Evolutionary conservation across 345 rosid genomes (phyloP).

Genomic region (Atalantia buxifolia): DNA sequence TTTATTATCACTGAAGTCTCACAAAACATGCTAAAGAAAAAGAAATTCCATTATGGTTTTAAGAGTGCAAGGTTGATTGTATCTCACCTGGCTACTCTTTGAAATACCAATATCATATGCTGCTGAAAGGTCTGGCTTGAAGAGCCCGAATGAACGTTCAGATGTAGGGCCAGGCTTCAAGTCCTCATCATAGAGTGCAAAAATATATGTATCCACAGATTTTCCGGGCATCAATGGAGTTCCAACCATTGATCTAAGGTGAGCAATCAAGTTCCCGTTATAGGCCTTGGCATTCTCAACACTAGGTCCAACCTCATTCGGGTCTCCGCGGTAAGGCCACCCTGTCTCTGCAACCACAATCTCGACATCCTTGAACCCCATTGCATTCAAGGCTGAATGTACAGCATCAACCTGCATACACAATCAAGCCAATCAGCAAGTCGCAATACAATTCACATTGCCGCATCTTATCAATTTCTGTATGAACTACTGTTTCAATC

Average conservation of each 20-base stretch:
- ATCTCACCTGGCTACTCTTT: constrained; percentile 67
- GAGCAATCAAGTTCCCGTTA: constrained; percentile 81
- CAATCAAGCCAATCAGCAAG: not conserved
- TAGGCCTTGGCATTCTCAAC: constrained; percentile 88
- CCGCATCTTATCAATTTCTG: not conserved
- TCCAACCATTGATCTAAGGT: constrained; percentile 73
- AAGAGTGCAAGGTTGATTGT: not conserved
- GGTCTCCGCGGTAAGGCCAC: constrained; percentile 79
- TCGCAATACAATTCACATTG: not conserved
- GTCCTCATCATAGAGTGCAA: constrained; percentile 87
- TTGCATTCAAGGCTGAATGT: constrained; percentile 67
- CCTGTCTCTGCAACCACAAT: constrained; percentile 93
- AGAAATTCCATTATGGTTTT: not conserved
- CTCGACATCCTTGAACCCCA: constrained; percentile 74
- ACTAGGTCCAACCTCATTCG: constrained; percentile 71
- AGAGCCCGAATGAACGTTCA: constrained; percentile 81
- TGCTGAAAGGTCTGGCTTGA: constrained; percentile 69
- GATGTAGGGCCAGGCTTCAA: constrained; percentile 76
- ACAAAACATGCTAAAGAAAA: no score
- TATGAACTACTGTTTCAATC: not conserved
- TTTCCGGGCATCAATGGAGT: constrained; percentile 96
- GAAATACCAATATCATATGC: constrained; percentile 63
- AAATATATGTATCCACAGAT: constrained; percentile 83
- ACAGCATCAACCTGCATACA: constrained; percentile 77
- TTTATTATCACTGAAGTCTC: not conserved